These are phyloP conservation scores for Iris macrosiphon DNA, from an alignment of 106 monocot genomes.

Conservation along the genomic window DNA sequence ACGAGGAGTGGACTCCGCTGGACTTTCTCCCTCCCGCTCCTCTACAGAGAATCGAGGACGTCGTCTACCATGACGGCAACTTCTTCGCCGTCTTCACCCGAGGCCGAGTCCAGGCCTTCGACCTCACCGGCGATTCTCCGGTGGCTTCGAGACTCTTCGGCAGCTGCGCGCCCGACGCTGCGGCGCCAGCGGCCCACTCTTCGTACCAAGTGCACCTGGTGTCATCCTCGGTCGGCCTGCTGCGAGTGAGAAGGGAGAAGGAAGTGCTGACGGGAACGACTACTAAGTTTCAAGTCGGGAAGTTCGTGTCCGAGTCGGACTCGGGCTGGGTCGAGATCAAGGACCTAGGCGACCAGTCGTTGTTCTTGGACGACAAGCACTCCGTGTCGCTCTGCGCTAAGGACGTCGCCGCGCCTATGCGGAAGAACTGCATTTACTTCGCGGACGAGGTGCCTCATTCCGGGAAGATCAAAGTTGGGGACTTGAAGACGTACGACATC, in stretches of 20 bases:
- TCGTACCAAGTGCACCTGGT: background rate
- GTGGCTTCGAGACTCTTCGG: no score
- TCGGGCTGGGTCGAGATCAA: background rate
- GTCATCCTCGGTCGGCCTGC: background rate
- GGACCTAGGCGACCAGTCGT: background rate
- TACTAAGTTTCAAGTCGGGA: no score
- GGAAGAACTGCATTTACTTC: constrained; percentile 2
- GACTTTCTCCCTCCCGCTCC: background rate
- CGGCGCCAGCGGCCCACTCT: no score
- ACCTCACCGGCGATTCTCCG: background rate
- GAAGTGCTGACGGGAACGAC: no score
- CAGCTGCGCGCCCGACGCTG: no score
- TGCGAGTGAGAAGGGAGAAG: no score
- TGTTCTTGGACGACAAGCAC: constrained; percentile 1
- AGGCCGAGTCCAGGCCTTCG: background rate
- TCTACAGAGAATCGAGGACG: constrained; percentile 2
- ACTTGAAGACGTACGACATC: background rate
- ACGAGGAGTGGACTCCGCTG: background rate
- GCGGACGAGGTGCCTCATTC: background rate
- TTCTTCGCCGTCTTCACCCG: background rate
- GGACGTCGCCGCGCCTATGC: background rate
- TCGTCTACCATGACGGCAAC: background rate
- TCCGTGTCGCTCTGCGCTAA: background rate
- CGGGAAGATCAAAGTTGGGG: no score
- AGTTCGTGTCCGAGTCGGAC: background rate